phyloP scores from a whole-genome alignment of 768 basidiomycete species.

The Sporobolomyces phaffii region DNA sequence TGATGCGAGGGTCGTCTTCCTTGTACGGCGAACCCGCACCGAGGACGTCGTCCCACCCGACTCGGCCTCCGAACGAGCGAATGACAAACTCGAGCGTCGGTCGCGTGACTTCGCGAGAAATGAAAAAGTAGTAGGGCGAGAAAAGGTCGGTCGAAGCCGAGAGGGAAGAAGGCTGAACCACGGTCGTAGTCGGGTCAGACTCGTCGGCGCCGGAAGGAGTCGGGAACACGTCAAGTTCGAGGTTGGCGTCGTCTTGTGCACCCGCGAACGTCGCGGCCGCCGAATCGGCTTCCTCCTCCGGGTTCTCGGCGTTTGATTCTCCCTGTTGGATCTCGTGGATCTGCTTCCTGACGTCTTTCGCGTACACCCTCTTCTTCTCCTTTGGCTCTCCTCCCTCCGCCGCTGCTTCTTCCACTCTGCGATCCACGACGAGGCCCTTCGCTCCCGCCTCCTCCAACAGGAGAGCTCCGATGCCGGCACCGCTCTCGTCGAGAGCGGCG shows the following conservation, averaged over 20 bases:
- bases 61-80: slow-evolving; percentile 80
- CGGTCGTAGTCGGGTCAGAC: slow-evolving; percentile 34
- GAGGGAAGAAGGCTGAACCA: slow-evolving; percentile 42
- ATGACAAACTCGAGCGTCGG: slow-evolving; percentile 90
- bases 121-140: slow-evolving; percentile 78
- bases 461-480: slow-evolving; percentile 85
- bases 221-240: slow-evolving; percentile 43
- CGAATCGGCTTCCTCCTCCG: slow-evolving; percentile 37
- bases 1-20: slow-evolving; percentile 74
- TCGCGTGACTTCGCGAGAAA: slow-evolving; percentile 87
- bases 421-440: slow-evolving; percentile 41
- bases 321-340: slow-evolving; percentile 37
- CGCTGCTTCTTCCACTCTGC: slow-evolving; percentile 48
- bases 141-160: slow-evolving; percentile 55
- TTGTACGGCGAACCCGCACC: slow-evolving; percentile 70
- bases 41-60: slow-evolving; percentile 74
- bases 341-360: slow-evolving; percentile 56
- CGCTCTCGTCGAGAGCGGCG: slow-evolving; percentile 70
- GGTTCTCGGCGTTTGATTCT: slow-evolving; percentile 32
- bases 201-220: slow-evolving; percentile 44
- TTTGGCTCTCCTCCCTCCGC: slow-evolving; percentile 47
- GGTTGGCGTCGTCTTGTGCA: slow-evolving; percentile 43
- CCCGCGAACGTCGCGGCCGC: slow-evolving; percentile 38
- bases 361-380: slow-evolving; percentile 51
- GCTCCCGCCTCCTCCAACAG: slow-evolving; percentile 55